These are phyloP conservation scores for Phaeomoniella chlamydospora DNA, from an alignment of 2,329 filamentous ascomycete species.

Conservation along the genomic window DNA sequence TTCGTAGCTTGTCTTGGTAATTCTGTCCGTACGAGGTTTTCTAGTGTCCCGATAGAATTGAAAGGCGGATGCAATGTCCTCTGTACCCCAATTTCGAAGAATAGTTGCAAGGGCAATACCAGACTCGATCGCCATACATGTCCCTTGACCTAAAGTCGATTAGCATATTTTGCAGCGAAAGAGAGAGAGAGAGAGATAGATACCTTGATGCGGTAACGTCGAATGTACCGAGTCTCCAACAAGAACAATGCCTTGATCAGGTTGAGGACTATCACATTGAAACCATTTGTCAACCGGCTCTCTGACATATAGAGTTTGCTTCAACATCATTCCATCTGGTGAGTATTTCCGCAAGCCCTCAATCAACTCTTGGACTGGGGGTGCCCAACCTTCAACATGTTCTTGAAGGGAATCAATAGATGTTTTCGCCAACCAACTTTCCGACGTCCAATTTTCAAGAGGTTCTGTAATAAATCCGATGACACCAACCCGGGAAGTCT, in stretches of 20 bases:
- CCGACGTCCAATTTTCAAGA: constrained; percentile 19
- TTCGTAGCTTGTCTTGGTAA: constrained; percentile 19
- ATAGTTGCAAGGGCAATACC: constrained; percentile 17
- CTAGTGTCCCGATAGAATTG: constrained; percentile 20
- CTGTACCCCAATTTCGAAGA: constrained; percentile 15
- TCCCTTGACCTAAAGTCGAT: constrained; percentile 17
- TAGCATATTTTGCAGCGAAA: neutral
- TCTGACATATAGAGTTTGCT: constrained; percentile 19
- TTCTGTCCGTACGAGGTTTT: constrained; percentile 20
- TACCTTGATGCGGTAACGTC: constrained; percentile 19
- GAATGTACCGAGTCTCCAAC: constrained; percentile 19
- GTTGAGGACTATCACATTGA: constrained; percentile 12
- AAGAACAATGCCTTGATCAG: constrained; percentile 16
- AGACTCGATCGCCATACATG: constrained; percentile 20
- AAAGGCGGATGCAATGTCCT: constrained; percentile 15
- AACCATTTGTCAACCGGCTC: constrained; percentile 18
- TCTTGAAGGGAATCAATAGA: constrained; percentile 18
- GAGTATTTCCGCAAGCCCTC: constrained; percentile 15
- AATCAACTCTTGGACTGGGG: constrained; percentile 18
- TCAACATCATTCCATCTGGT: constrained; percentile 17
- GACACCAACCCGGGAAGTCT: constrained; percentile 16
- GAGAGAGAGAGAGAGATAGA: neutral
- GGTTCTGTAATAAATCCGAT: constrained; percentile 23
- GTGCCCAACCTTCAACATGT: constrained; percentile 19
- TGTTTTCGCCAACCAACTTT: constrained; percentile 17